These are phyloP conservation scores for Oryza officinalis DNA, from an alignment of 176 grass and related monocot genomes.

Conservation along the genomic window DNA sequence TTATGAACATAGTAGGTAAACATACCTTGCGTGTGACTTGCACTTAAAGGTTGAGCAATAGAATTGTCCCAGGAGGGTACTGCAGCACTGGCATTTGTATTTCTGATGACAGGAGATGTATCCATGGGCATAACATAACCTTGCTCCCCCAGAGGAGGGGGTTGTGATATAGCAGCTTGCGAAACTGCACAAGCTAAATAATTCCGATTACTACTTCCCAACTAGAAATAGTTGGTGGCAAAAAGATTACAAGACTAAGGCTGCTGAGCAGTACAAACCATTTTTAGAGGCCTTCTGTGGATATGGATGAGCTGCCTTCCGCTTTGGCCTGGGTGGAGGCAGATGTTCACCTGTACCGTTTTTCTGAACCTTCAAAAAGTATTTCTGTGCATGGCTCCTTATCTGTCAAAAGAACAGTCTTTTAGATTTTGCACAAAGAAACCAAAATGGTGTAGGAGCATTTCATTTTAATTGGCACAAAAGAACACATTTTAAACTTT, in stretches of 20 bases:
- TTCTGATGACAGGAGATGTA: constrained; percentile 39
- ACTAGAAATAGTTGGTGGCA: constrained; percentile 11
- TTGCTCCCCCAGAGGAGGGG: constrained; percentile 44
- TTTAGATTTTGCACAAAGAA: not conserved
- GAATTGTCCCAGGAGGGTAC: constrained; percentile 46
- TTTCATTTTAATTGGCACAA: not conserved
- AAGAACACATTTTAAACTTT: not conserved
- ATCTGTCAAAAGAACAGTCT: constrained; percentile 53
- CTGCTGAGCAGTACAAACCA: constrained; percentile 38
- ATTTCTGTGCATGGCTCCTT: constrained; percentile 98
- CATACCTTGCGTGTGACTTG: constrained; percentile 50
- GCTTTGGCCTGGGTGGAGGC: constrained; percentile 91
- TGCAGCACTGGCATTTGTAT: constrained; percentile 27
- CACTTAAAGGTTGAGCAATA: constrained; percentile 45
- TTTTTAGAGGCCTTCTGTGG: constrained; percentile 93
- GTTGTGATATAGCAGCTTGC: constrained; percentile 40
- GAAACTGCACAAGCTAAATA: constrained; percentile 30
- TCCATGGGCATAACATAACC: constrained; percentile 45
- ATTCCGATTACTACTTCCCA: constrained; percentile 1
- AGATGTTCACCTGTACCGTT: constrained; percentile 84
- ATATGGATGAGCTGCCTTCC: constrained; percentile 96
- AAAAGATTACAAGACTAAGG: not conserved
- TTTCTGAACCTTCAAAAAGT: constrained; percentile 92
- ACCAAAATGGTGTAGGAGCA: not conserved
- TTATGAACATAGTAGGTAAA: not conserved